Evolutionary conservation across 345 rosid species (phyloP), one percentile per base, ranked within the genome.

Genomic region (Ailanthus altissimus): DNA sequence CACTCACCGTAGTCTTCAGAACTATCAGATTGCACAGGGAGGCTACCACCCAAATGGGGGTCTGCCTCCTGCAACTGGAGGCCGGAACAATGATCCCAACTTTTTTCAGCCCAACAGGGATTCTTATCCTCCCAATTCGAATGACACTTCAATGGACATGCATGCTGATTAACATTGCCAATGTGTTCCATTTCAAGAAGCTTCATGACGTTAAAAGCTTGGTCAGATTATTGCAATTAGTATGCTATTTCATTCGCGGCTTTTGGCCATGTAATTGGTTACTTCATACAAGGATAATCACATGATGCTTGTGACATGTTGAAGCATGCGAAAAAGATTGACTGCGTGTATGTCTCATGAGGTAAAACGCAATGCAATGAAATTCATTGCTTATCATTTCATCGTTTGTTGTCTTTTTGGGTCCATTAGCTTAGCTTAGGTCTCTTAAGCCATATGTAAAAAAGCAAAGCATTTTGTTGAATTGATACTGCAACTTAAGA

Each of bases 81-180:
- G 79, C 64, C 73, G 97, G 83, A 21, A 74, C 77, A 82, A 76
- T 65, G 89, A 88, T 20, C 60, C 83, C 46, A 86, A 54, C 84
- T 80, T 76, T 76, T 72, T 67, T 69, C 86, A 86, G 69, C 92
- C 87, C 69, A 88, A 81, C 79, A 83, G 92, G 85, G 94, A 93
- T 64, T 77, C 89, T 2, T 84, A 89, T 80, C 89, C 92, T 80
- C 83, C 77, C 21, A 78, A 90, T 74, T 90, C 95, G 69, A 88
- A 86, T 77, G 97, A 94, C 87, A 88, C 94, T 72, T 88, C 97
- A 42, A 92, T 92, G 98, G 97, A 92, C 80, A 92, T 94, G 91
- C 88, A 89, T 83, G 88, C 94, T 5, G 92, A 90, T 62, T 83
- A 78, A 88, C 67, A 78, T 47, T 67, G 36, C 70, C 46, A 50